Conservation (phyloP, 2,329 filamentous ascomycete species). For the Daldinia sp. region DNA sequence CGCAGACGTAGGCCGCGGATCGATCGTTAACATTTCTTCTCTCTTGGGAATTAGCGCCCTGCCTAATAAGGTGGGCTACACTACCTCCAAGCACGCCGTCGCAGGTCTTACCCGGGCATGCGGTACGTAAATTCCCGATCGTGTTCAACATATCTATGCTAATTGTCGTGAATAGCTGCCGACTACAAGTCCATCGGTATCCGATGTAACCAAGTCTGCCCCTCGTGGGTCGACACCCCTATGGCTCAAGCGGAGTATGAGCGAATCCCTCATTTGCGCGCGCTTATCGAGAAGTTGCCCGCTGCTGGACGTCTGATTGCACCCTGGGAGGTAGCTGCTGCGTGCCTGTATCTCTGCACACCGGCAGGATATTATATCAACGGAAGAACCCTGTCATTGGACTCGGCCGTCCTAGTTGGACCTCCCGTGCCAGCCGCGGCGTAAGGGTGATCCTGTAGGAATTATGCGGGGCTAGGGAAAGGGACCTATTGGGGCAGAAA, state of each 20-base stretch:
- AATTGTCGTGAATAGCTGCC: conserved; percentile 22
- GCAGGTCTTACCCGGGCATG: conserved; percentile 38
- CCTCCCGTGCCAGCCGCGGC: conserved; percentile 1
- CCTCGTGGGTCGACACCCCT: conserved; percentile 33
- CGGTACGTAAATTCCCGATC: conserved; percentile 14
- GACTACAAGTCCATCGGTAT: conserved; percentile 34
- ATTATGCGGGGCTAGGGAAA: not conserved
- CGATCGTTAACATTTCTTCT: conserved; percentile 45
- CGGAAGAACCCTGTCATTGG: conserved; percentile 31
- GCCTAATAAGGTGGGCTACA: conserved; percentile 33
- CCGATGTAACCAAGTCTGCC: conserved; percentile 36
- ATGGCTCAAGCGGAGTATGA: conserved; percentile 37
- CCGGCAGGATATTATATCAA: conserved; percentile 29
- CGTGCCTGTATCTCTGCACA: conserved; percentile 38
- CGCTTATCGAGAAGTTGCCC: conserved; percentile 20
- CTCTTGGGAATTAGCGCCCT: conserved; percentile 38
- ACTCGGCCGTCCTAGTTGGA: conserved; percentile 24
- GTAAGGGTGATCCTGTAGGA: not conserved
- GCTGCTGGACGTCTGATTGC: conserved; percentile 34
- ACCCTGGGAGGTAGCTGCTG: conserved; percentile 36
- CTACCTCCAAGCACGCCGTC: conserved; percentile 43
- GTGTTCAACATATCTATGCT: not conserved
- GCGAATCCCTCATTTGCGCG: conserved; percentile 16
- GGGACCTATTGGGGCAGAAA: not conserved
- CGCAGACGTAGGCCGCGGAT: conserved; percentile 39